These are phyloP conservation scores for Metschnikowia henanensis DNA, from an alignment of 805 yeast genomes.

Conservation along the genomic window DNA sequence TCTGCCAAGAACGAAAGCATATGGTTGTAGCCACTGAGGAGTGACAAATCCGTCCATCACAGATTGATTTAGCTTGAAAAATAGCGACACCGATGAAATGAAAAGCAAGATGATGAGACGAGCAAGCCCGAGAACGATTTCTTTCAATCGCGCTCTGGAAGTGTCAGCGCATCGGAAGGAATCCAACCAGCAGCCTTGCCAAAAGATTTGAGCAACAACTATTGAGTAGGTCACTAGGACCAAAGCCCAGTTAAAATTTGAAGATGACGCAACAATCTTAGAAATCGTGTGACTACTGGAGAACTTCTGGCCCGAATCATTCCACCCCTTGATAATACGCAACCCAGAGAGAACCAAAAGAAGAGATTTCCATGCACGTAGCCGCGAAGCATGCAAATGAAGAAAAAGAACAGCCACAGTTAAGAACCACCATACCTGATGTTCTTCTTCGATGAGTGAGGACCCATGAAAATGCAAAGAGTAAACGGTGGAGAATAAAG, in stretches of 20 bases:
- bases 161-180: slow-evolving; percentile 17
- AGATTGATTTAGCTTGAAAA: slow-evolving; percentile 57
- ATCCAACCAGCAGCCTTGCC: slow-evolving; percentile 27
- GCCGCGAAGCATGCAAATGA: slow-evolving; percentile 11
- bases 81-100: slow-evolving; percentile 44
- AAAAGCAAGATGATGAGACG: slow-evolving; percentile 49
- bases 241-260: slow-evolving; percentile 47
- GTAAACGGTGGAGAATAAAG: slow-evolving; percentile 41
- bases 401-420: slow-evolving; percentile 17
- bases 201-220: slow-evolving; percentile 19
- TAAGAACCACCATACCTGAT: slow-evolving; percentile 88
- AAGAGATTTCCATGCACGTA: slow-evolving; percentile 5
- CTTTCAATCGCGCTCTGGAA: not conserved
- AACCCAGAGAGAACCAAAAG: slow-evolving; percentile 32
- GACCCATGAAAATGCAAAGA: slow-evolving; percentile 81
- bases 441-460: slow-evolving; percentile 87
- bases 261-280: slow-evolving; percentile 35
- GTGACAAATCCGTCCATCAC: slow-evolving; percentile 53
- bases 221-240: slow-evolving; percentile 40
- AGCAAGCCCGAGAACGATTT: slow-evolving; percentile 27
- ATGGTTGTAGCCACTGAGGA: slow-evolving; percentile 38
- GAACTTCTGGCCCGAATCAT: slow-evolving; percentile 85
- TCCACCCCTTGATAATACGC: slow-evolving; percentile 78
- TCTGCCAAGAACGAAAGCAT: slow-evolving; percentile 30
- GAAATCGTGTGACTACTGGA: slow-evolving; percentile 42